Evolutionary conservation across 2,329 filamentous ascomycete species (phyloP).

Genomic region (Bisporella sp.): DNA sequence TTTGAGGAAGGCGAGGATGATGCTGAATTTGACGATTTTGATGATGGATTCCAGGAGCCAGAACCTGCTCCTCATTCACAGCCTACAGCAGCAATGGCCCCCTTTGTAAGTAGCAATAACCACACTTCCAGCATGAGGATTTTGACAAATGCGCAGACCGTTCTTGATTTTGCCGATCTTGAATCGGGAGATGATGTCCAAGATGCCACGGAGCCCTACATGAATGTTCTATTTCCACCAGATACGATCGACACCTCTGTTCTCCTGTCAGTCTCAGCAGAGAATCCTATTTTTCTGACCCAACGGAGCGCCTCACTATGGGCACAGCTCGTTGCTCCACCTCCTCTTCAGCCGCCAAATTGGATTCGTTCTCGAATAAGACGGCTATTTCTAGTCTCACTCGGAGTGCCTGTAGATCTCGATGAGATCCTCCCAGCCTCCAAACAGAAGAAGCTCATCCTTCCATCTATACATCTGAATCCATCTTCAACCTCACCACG

Average conservation of each 20-base stretch:
- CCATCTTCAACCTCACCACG: constrained; percentile 44
- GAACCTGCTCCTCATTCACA: constrained; percentile 32
- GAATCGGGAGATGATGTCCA: constrained; percentile 51
- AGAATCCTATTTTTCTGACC: constrained; percentile 67
- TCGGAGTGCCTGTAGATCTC: constrained; percentile 91
- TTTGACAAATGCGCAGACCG: constrained; percentile 38
- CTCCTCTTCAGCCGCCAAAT: constrained; percentile 89
- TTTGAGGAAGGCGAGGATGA: constrained; percentile 49
- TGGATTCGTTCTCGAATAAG: constrained; percentile 96
- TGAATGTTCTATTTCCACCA: constrained; percentile 58
- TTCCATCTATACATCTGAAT: constrained; percentile 64
- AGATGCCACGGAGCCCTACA: constrained; percentile 55
- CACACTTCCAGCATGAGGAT: not conserved
- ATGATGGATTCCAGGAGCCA: constrained; percentile 57
- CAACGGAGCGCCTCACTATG: constrained; percentile 85
- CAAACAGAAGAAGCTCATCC: constrained; percentile 94
- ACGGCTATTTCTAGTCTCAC: constrained; percentile 87
- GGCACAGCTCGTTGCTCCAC: constrained; percentile 92
- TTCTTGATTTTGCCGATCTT: constrained; percentile 61
- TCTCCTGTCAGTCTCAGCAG: constrained; percentile 36
- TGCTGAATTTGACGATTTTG: constrained; percentile 46
- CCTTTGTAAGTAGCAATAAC: constrained; percentile 36
- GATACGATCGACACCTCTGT: constrained; percentile 45
- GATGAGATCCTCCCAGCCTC: constrained; percentile 96
- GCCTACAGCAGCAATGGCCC: constrained; percentile 27